phyloP scores from a whole-genome alignment of 805 yeast species.

The Candida nitratophila region DNA sequence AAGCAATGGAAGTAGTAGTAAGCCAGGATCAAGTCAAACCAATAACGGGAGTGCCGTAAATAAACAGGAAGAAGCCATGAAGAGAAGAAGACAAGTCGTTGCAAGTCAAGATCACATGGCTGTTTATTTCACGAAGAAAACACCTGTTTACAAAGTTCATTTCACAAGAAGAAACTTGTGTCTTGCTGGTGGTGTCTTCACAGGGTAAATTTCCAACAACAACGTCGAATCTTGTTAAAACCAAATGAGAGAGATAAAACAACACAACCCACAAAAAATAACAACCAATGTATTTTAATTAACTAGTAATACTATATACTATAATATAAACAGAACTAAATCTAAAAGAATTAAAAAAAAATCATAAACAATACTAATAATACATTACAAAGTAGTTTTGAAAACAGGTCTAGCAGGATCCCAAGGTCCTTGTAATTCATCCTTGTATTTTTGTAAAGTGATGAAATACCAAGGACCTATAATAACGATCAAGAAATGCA shows the following conservation, averaged over 20 bases:
- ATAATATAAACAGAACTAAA: neutral
- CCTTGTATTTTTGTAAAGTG: conserved; percentile 69
- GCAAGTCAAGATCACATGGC: conserved; percentile 89
- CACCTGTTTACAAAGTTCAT: conserved; percentile 89
- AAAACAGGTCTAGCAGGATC: conserved; percentile 75
- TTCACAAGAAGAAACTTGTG: conserved; percentile 89
- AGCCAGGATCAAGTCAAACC: neutral
- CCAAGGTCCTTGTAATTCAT: conserved; percentile 90
- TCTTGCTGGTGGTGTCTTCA: conserved; percentile 86
- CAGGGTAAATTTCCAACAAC: no score
- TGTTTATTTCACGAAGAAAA: conserved; percentile 86
- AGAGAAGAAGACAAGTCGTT: conserved; percentile 60
- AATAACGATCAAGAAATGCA: conserved; percentile 42
- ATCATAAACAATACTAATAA: neutral
- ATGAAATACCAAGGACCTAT: conserved; percentile 67
- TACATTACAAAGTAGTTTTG: conserved; percentile 15
- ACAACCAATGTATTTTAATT: neutral
- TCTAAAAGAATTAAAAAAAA: neutral
- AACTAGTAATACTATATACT: neutral
- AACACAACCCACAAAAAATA: neutral
- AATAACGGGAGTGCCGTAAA: conserved; percentile 11
- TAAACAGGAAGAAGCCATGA: conserved; percentile 36
- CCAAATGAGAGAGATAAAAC: neutral
- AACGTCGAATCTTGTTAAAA: no score
- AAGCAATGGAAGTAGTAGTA: conserved; percentile 6